A percentile compares a stretch with the other conserved stretches of the same genome.
Conservation (phyloP, 2,329 filamentous ascomycete species). For the Venturia oleaginea region DNA sequence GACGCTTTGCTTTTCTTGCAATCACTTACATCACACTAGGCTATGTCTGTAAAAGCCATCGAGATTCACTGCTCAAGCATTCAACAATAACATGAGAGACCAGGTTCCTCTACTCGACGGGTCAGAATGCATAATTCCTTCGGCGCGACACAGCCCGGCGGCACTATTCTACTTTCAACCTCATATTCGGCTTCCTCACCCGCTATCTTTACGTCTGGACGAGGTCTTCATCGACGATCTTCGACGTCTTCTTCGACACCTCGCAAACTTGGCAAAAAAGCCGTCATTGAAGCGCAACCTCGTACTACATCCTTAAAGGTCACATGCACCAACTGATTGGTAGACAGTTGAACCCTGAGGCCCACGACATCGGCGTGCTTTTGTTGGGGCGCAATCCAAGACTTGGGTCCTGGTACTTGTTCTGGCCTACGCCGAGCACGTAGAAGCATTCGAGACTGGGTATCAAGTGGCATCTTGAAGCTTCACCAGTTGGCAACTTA, state of each 20-base stretch:
- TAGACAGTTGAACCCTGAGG: background rate
- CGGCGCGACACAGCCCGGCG: too few species aligned
- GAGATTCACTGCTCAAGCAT: background rate
- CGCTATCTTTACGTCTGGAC: background rate
- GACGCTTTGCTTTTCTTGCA: too few species aligned
- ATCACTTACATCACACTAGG: background rate
- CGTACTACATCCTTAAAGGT: background rate
- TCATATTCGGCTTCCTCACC: background rate
- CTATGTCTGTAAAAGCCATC: background rate
- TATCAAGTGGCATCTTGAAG: background rate
- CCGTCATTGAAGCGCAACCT: background rate
- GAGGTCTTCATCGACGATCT: background rate
- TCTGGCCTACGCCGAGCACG: background rate
- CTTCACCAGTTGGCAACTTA: background rate
- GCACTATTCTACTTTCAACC: background rate
- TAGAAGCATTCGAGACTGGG: background rate
- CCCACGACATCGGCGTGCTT: background rate
- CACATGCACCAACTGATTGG: background rate
- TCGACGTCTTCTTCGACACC: background rate
- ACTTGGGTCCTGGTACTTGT: background rate
- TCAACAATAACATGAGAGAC: background rate
- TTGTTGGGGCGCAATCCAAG: background rate
- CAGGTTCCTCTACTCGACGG: background rate
- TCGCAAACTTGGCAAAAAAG: background rate
- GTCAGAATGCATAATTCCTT: background rate